Evolutionary conservation across 2,329 filamentous ascomycete genomes (phyloP).

Genomic region (Lithohypha guttulata): DNA sequence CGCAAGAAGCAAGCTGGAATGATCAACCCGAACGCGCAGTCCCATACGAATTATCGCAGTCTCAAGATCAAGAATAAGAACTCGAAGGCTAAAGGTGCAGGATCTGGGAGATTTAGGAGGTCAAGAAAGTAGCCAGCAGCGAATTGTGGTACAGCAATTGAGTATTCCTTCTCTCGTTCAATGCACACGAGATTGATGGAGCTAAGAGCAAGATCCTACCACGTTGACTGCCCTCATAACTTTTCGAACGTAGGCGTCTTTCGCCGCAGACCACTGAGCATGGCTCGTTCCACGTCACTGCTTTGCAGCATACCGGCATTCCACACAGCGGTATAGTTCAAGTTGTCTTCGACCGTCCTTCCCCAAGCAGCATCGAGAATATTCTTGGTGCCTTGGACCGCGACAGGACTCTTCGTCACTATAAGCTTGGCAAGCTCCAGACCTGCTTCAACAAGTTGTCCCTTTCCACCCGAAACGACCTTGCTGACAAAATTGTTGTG

Average conservation of each 20-base stretch:
- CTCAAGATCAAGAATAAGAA: constrained; percentile 36
- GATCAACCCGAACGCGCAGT: constrained; percentile 32
- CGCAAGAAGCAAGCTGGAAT: constrained; percentile 22
- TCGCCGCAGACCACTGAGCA: constrained; percentile 68
- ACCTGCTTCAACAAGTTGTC: constrained; percentile 50
- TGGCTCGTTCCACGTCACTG: constrained; percentile 60
- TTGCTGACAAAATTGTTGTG: constrained; percentile 34
- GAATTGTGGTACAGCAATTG: too few species aligned
- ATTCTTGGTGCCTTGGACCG: constrained; percentile 79
- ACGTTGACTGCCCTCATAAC: constrained; percentile 42
- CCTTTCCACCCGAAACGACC: constrained; percentile 40
- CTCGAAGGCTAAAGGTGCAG: constrained; percentile 25
- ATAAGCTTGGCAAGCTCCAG: constrained; percentile 55
- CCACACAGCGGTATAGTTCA: constrained; percentile 80
- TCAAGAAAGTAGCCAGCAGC: too few species aligned
- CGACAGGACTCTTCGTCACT: constrained; percentile 74
- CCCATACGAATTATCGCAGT: constrained; percentile 38
- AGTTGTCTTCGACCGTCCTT: constrained; percentile 64
- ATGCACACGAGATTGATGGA: too few species aligned
- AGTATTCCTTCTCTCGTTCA: background rate
- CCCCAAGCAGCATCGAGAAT: constrained; percentile 73
- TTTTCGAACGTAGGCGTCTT: constrained; percentile 74
- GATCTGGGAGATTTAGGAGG: constrained; percentile 21
- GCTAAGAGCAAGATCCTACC: too few species aligned
- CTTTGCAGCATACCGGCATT: constrained; percentile 77